Base-by-base conservation (phyloP, 371 early-diverging fungal species). In the Mortierella sp. region DNA sequence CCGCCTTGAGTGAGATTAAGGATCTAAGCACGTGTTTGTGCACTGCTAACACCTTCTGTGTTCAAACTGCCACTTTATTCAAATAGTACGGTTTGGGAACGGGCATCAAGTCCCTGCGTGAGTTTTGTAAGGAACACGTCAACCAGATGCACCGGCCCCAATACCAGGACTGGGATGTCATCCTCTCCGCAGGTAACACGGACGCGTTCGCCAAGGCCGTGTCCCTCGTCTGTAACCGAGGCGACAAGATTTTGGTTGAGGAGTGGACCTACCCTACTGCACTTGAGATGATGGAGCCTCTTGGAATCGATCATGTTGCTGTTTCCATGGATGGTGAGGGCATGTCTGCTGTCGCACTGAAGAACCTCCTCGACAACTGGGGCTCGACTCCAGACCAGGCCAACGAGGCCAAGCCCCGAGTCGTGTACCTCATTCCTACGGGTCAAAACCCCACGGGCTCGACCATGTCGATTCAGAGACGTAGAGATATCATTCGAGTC, bases 191-290 rank as follows among this genome's bases (percentile, higher is more conserved):
- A n/a, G 91, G 90, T 59, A 83, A 83, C 61, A 83, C 88, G 0
- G 90, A 90, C 57, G 78, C 88, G 23, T 82, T 90, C 37, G 82
- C 87, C 30, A 92, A 92, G 79, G 83, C 83, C 15, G 32, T 82
- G 17, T 11, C 55, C 23, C 78, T 94, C 48, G 72, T 93, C 48
- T 80, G 75, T 43, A 57, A 81, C 62, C 80, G 76, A 30, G 91
- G 89, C 9, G 91, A 91, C 57, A 68, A 79, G 47, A 60, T 93
- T 30, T 67, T 93, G 49, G 83, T 93, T 31, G 93, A 92, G 57
- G 81, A 87, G 21, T 94, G 93, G 81, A 86, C 91, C 26, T 94
- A 94, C 56, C 91, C 92, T 32, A 88, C 93, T 17, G 83, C 85
- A 12, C 78, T 94, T 6, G 90, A 92, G 24, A 90, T 87, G 23